Evolutionary conservation across 306 rosid species (phyloP), one percentile per base, ranked within the genome.

Genomic region (Medicago ruthenica): DNA sequence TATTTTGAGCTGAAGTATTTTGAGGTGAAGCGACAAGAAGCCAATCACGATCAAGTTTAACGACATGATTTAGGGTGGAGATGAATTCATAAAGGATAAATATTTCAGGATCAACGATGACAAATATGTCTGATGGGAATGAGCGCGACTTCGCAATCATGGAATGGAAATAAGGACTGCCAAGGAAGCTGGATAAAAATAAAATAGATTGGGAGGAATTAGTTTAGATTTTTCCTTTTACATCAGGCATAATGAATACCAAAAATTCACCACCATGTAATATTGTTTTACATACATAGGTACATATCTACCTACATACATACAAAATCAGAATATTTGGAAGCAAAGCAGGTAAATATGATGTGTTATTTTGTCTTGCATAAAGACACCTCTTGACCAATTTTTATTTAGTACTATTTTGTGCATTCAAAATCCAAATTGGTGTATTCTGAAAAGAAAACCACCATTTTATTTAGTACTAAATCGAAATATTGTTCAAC

Each of bases 161-260:
- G 70, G 97, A 95, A 83, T 95, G 97, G 81, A 95, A 87, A 82
- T 82, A 92, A 40, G 98, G 97, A 71, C 96, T 90, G 44, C 99
- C 96, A 72, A 92, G 92, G 82, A 95, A 95, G 83, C 98, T 95
- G 86, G 47, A 86, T 12, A 77, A 77, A 83, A 27, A 81, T 31
- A 83, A 73, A 82, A 80, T 18, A 79, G 21, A 78, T 81, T 64
- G 80, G 70, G 5, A 34, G 7, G 74, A 41, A 14, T 39, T 57
- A 45, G 6, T 36, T 69, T 6, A 50, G 78, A 22, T 61, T 37
- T 51, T 51, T 24, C 31, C 31, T 3, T 27, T 27, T 27, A 27
- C 31, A 27, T 27, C 31, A 27, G 31, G 61, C 10, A 9, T 17
- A 54, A 54, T 12, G 8, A 54, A 54, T 34, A 5, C 37, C 37